A percentile compares a stretch with the other conserved stretches of the same genome.
Conservation (phyloP, 192 early-diverging fungal species). For the Podila horticola region DNA sequence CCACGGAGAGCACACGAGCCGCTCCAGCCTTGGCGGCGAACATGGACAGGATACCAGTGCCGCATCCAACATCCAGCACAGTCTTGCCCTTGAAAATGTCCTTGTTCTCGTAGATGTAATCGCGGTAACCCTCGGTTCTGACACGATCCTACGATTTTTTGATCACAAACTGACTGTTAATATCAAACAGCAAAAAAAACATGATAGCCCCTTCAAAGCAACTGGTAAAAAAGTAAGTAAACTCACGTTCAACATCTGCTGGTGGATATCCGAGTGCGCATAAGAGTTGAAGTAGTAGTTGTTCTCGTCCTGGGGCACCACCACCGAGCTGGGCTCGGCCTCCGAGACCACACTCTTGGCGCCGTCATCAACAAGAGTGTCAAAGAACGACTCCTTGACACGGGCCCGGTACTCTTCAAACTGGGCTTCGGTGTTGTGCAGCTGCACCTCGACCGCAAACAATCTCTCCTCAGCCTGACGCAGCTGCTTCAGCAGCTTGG, state of each 20-base stretch:
- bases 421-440: conserved; percentile 62
- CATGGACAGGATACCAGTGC: conserved; percentile 98
- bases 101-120: conserved; percentile 94
- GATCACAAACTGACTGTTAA: too few species aligned
- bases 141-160: conserved; percentile 90
- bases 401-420: conserved; percentile 75
- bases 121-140: conserved; percentile 91
- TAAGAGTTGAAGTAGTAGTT: conserved; percentile 99
- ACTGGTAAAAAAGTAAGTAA: neutral
- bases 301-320: conserved; percentile 41
- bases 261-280: conserved; percentile 85
- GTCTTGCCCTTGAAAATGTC: conserved; percentile 97
- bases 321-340: conserved; percentile 4
- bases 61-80: conserved; percentile 99
- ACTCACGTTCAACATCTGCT: conserved; percentile 46
- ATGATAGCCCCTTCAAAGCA: too few species aligned
- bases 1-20: conserved; percentile 57
- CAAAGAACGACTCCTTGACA: conserved; percentile 79
- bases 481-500: conserved; percentile 64
- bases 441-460: conserved; percentile 60
- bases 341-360: conserved; percentile 24
- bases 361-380: conserved; percentile 44
- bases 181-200: too few species aligned
- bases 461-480: conserved; percentile 64
- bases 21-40: conserved; percentile 99